Evolutionary conservation across 768 basidiomycete species (phyloP), one percentile per base, ranked within the genome.

Genomic region (Boletus sp.): DNA sequence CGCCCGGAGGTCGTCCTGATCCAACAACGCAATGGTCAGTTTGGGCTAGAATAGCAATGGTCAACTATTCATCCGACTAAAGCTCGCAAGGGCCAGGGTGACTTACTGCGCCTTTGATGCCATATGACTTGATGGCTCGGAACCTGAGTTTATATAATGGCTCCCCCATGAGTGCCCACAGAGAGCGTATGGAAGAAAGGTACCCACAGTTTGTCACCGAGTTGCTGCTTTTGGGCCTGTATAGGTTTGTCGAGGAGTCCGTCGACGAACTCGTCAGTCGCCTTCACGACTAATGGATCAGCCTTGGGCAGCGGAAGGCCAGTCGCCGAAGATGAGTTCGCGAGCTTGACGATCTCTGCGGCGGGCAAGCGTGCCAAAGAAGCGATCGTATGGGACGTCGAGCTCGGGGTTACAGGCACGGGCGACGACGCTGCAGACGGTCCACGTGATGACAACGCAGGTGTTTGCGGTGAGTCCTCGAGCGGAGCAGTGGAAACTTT

Each of bases 1-100:
- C 5, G 91, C 78, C 42, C 88, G 83, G 24, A 95, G 80, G 66
- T 96, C 93, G 57, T 94, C 94, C 63, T 87, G 80, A 65, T 95
- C 92, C 58, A 96, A 75, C 9, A 94, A 80, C 5, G 81, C 76
- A 63, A 97, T 91, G 1, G 93, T 94, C 59, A 92, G 75, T 69
- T 94, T 94, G 49, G 92, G 90, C 85, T 90, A 63, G 36, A 61
- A 51, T 47, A 52, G 20, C 20, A 32, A 47, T 39, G 30, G 7
- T 56, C 46, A 58, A 61, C 36, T 55, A 28, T 20, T 10, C 37
- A 17, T 56, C 15, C 14, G 49, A 50, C 15, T 11, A 50, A 33
- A 20, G 20, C 14, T 44, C 32, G 28, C 24, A 4, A 28, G 32
- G 18, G 35, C 17, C 11, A 54, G 33, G 28, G 2, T 5, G 15